A percentile compares a stretch with the other conserved stretches of the same genome.
Conservation (phyloP, 108 stramenopile genomes). For the Skeletonema costatum region DNA sequence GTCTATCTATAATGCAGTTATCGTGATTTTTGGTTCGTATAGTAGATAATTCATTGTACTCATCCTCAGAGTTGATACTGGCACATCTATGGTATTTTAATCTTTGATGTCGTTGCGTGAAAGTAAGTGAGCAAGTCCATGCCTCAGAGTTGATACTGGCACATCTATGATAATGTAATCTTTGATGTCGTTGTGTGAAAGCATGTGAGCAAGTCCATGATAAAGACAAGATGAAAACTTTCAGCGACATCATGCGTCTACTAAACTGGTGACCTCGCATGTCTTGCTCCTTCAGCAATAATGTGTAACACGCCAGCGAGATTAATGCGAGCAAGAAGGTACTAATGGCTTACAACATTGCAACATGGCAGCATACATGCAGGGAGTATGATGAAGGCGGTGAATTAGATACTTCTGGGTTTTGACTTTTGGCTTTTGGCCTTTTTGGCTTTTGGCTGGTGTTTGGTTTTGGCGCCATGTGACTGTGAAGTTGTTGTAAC, state of each 20-base stretch:
- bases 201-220: background rate
- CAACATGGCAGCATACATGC: too few species aligned
- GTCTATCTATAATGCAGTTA: background rate
- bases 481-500: too few species aligned
- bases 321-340: too few species aligned
- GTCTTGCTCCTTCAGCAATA: too few species aligned
- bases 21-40: too few species aligned
- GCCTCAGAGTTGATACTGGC: background rate
- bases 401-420: too few species aligned
- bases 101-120: background rate
- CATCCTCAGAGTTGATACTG: background rate
- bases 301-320: too few species aligned
- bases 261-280: background rate
- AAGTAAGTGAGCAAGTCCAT: slow-evolving; percentile 1
- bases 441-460: too few species aligned
- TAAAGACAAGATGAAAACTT: background rate
- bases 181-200: background rate
- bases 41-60: background rate
- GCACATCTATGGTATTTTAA: background rate
- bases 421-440: too few species aligned
- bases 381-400: too few species aligned
- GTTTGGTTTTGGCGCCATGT: too few species aligned
- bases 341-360: too few species aligned
- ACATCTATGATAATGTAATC: background rate
- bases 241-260: background rate